phyloP scores from a whole-genome alignment of 1,139 yeast genomes.

The Meyerozyma smithsonii region DNA sequence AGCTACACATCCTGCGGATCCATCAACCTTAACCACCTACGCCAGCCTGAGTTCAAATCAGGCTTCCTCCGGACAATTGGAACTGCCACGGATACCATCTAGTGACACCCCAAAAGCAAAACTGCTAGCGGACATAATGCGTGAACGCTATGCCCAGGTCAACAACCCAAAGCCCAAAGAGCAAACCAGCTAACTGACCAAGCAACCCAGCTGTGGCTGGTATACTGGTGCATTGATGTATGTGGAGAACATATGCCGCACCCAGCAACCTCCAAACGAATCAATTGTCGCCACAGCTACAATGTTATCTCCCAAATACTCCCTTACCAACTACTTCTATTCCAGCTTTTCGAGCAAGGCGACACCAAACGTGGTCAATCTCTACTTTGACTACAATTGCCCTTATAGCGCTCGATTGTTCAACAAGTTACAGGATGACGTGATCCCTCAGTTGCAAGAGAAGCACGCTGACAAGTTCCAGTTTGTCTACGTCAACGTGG shows the following conservation, averaged over 20 bases:
- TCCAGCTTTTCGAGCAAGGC: slow-evolving; percentile 13
- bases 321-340: slow-evolving; percentile 33
- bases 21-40: not conserved
- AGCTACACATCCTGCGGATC: not conserved
- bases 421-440: slow-evolving; percentile 45
- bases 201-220: not conserved
- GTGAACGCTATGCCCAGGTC: not conserved
- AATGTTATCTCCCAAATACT: slow-evolving; percentile 42
- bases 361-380: slow-evolving; percentile 33
- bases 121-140: not conserved
- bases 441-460: slow-evolving; percentile 50
- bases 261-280: not conserved
- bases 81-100: not conserved
- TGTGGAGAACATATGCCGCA: not conserved
- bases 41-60: not conserved
- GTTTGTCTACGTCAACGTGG: slow-evolving; percentile 58
- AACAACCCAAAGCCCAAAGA: not conserved
- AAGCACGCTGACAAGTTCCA: slow-evolving; percentile 50
- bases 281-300: not conserved
- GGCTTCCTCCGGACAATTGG: not conserved
- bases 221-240: slow-evolving; percentile 1
- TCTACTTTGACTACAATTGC: slow-evolving; percentile 78
- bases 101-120: not conserved
- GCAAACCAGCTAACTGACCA: not conserved
- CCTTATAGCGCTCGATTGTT: slow-evolving; percentile 68